phyloP scores from a whole-genome alignment of 2,329 filamentous ascomycete genomes.

The Clarireedia paspali region DNA sequence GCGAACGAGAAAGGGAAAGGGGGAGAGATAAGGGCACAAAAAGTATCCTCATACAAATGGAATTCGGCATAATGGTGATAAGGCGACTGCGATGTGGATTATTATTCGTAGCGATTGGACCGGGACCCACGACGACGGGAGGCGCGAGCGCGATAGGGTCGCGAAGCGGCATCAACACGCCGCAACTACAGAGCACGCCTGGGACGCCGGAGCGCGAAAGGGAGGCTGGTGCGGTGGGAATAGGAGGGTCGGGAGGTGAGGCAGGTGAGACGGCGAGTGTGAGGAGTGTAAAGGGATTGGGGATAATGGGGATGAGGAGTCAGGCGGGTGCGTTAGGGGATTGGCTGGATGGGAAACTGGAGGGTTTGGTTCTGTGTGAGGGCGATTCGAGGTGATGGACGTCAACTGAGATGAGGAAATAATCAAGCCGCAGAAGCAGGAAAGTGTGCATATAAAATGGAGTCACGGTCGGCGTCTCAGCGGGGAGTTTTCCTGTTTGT shows the following conservation, averaged over 20 bases:
- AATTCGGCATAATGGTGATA: conserved; percentile 48
- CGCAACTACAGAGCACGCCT: neutral
- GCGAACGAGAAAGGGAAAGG: neutral
- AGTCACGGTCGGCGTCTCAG: too few relatives aligned
- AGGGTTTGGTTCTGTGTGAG: neutral
- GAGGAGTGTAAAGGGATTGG: conserved; percentile 1
- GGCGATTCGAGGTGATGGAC: neutral
- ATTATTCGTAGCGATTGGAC: conserved; percentile 53
- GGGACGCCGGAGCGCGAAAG: neutral
- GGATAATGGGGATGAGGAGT: conserved; percentile 4
- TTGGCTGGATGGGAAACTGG: conserved; percentile 5
- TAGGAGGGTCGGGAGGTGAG: neutral
- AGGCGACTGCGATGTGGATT: conserved; percentile 50
- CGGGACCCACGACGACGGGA: conserved; percentile 25
- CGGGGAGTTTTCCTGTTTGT: too few relatives aligned
- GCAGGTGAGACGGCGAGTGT: conserved; percentile 6
- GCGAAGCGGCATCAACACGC: neutral
- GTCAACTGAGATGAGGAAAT: neutral
- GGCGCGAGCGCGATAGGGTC: neutral
- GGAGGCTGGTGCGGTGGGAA: neutral
- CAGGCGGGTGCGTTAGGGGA: conserved; percentile 4
- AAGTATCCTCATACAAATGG: conserved; percentile 41
- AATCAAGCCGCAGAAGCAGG: neutral
- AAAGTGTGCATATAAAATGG: too few relatives aligned
- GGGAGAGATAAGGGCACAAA: conserved; percentile 15